Evolutionary conservation across 768 basidiomycete genomes (phyloP).

Genomic region (Daedaleopsis sinensis): DNA sequence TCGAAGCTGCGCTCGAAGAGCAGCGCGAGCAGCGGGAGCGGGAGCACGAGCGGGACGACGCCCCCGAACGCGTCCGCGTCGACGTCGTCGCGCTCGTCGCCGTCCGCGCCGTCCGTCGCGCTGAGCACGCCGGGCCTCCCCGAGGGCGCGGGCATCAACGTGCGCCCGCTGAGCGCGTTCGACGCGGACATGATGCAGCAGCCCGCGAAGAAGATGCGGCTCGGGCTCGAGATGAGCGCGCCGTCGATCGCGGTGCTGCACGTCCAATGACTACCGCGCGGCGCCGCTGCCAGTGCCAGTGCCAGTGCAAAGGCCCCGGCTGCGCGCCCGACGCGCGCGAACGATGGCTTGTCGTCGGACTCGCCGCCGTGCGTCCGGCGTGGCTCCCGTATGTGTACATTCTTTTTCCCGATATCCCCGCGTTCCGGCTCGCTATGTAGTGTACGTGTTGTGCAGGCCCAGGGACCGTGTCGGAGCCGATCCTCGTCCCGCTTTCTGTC

Average conservation of each 20-base stretch:
- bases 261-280: not conserved
- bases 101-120: conserved; percentile 23
- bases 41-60: conserved; percentile 14
- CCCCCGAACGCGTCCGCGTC: conserved; percentile 26
- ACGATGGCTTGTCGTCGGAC: too few species aligned
- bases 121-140: conserved; percentile 13
- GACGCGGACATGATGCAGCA: conserved; percentile 63
- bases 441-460: not conserved
- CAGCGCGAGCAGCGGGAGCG: conserved; percentile 13
- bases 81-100: conserved; percentile 30
- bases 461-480: not conserved
- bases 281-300: too few species aligned
- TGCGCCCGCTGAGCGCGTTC: conserved; percentile 28
- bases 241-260: conserved; percentile 25
- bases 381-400: not conserved
- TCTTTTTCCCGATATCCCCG: not conserved
- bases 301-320: too few species aligned
- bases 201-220: conserved; percentile 73
- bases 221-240: conserved; percentile 45
- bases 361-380: not conserved
- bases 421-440: not conserved
- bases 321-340: too few species aligned
- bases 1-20: conserved; percentile 27
- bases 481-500: not conserved
- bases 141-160: conserved; percentile 18